Evolutionary conservation across 2,329 filamentous ascomycete species (phyloP).

Genomic region (Iodosphaeria phyllophila): DNA sequence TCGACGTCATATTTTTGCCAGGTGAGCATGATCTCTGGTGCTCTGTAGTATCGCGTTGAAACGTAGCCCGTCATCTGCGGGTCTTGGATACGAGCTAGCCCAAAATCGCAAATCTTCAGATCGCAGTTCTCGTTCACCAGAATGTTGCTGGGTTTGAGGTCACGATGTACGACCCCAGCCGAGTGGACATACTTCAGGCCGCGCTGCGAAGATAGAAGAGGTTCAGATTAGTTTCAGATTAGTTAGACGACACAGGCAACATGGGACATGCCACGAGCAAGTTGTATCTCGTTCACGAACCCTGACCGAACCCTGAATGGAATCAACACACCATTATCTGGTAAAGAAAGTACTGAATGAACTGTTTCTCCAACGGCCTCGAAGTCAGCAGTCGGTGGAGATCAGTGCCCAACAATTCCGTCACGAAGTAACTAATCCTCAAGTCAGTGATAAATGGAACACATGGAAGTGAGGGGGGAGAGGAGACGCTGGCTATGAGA

Average conservation of each 20-base stretch:
- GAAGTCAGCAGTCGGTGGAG: constrained; percentile 90
- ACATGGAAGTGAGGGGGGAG: neutral
- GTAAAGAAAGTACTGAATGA: constrained; percentile 99
- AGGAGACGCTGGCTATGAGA: constrained; percentile 4
- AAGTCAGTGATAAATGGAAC: constrained; percentile 2
- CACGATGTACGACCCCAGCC: constrained; percentile 90
- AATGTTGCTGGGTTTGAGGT: constrained; percentile 97
- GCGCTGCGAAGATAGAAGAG: constrained; percentile 41
- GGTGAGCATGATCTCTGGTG: constrained; percentile 98
- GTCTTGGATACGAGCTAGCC: constrained; percentile 90
- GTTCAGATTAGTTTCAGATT: too few relatives aligned
- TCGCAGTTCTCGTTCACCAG: constrained; percentile 99
- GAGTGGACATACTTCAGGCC: constrained; percentile 98
- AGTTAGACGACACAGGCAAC: too few relatives aligned
- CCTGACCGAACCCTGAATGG: neutral
- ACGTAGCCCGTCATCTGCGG: constrained; percentile 99
- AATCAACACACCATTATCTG: constrained; percentile 89
- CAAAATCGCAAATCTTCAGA: constrained; percentile 98
- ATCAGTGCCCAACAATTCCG: constrained; percentile 90
- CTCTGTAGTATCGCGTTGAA: constrained; percentile 95
- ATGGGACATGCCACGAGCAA: too few relatives aligned
- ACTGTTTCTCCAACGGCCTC: constrained; percentile 92
- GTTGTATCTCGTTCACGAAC: neutral
- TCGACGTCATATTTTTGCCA: constrained; percentile 99
- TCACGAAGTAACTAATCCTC: constrained; percentile 72